phyloP scores from a whole-genome alignment of 106 monocot genomes.

The Allium cepa region DNA sequence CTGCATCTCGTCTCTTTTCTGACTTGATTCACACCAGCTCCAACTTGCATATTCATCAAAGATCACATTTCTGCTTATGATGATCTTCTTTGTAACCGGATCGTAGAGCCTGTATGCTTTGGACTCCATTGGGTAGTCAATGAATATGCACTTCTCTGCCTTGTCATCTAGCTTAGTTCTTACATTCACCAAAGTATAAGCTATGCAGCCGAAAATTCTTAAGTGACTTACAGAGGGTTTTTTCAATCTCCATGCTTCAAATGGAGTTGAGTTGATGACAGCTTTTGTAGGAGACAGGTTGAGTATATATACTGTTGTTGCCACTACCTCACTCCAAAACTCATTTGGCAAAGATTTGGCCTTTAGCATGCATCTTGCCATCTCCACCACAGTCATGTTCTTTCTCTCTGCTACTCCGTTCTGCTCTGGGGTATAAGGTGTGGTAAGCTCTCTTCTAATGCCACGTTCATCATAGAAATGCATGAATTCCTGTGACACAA shows the following conservation, averaged over 20 bases:
- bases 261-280: background rate
- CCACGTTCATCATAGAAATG: no score
- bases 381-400: background rate
- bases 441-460: background rate
- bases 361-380: conserved; percentile 3
- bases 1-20: no score
- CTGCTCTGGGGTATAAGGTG: conserved; percentile 3
- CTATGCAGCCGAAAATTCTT: background rate
- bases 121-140: background rate
- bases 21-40: no score
- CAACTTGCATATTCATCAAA: no score
- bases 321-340: background rate
- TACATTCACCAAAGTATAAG: background rate
- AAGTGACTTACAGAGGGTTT: conserved; percentile 6
- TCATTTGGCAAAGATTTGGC: background rate
- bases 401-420: background rate
- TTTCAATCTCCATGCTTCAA: background rate
- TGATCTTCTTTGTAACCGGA: conserved; percentile 1
- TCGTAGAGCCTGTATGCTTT: conserved; percentile 1
- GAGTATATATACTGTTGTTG: conserved; percentile 1
- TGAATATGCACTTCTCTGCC: conserved; percentile 4
- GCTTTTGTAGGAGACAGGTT: conserved; percentile 1
- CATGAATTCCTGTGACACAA: no score
- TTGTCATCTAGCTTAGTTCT: background rate
- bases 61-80: no score